phyloP scores from a whole-genome alignment of 805 yeast species.

The Starmerella stigmatis region DNA sequence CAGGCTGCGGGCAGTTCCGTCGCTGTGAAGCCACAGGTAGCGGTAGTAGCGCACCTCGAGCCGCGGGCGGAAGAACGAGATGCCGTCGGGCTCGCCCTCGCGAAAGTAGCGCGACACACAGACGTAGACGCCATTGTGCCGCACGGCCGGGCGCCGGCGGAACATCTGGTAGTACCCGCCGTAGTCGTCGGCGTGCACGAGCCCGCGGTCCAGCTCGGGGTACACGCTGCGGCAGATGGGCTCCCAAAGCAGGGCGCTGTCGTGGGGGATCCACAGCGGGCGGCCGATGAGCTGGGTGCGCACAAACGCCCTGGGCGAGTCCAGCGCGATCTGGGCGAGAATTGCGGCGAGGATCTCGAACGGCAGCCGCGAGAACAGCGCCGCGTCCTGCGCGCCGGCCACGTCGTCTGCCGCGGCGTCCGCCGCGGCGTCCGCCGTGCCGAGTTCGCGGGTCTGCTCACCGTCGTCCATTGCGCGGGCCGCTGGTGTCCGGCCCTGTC shows the following conservation, averaged over 20 bases:
- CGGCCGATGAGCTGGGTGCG: slow-evolving; percentile 19
- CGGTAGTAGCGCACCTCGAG: slow-evolving; percentile 81
- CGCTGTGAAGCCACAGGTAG: slow-evolving; percentile 67
- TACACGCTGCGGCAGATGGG: slow-evolving; percentile 22
- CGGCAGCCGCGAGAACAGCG: slow-evolving; percentile 22
- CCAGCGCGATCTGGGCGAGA: slow-evolving; percentile 24
- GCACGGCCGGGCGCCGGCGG: slow-evolving; percentile 58
- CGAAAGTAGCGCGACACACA: slow-evolving; percentile 75
- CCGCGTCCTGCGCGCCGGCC: background rate
- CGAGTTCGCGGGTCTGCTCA: too few relatives aligned
- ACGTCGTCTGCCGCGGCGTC: background rate
- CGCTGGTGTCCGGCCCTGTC: too few relatives aligned
- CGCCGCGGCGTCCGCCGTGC: background rate
- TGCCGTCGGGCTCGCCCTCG: slow-evolving; percentile 58
- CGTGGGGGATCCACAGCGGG: slow-evolving; percentile 17
- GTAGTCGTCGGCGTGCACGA: slow-evolving; percentile 16
- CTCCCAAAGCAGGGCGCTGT: slow-evolving; percentile 25
- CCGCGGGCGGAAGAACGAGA: slow-evolving; percentile 60
- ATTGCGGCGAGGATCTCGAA: slow-evolving; percentile 26
- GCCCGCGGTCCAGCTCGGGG: slow-evolving; percentile 15
- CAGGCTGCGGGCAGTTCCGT: slow-evolving; percentile 63
- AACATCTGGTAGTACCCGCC: slow-evolving; percentile 42
- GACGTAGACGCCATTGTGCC: slow-evolving; percentile 75
- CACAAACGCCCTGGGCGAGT: slow-evolving; percentile 17
- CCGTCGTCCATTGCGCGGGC: too few relatives aligned